These are phyloP conservation scores for Butyriboletus loyo DNA, from an alignment of 768 basidiomycete genomes.

Conservation along the genomic window DNA sequence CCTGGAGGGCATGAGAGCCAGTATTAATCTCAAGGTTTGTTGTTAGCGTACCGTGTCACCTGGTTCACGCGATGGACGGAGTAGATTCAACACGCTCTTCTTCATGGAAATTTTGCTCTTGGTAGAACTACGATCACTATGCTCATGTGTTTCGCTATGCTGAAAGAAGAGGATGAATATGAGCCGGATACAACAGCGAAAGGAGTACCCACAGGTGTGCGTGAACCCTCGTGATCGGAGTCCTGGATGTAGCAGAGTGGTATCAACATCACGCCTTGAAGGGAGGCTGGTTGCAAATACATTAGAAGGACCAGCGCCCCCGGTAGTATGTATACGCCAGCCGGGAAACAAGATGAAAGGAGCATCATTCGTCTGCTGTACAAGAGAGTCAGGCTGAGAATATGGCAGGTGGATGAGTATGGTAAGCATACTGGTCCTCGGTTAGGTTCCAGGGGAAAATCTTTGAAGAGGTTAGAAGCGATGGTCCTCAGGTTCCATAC, in stretches of 20 bases:
- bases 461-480: conserved; percentile 12
- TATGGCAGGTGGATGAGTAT: not conserved
- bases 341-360: not conserved
- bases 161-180: not conserved
- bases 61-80: not conserved
- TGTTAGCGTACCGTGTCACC: not conserved
- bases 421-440: conserved; percentile 11
- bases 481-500: conserved; percentile 15
- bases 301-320: not conserved
- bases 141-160: not conserved
- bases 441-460: conserved; percentile 10
- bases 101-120: not conserved
- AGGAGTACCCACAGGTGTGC: not conserved
- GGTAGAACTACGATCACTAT: not conserved
- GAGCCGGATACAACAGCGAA: not conserved
- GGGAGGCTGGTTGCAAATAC: not conserved
- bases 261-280: not conserved
- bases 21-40: not conserved
- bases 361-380: not conserved
- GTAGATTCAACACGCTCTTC: not conserved
- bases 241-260: not conserved
- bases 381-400: not conserved
- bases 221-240: not conserved
- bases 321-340: not conserved
- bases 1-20: not conserved